Evolutionary conservation across 306 rosid genomes (phyloP), one percentile per base, ranked within the genome.

Genomic region (Fragaria ananassa): DNA sequence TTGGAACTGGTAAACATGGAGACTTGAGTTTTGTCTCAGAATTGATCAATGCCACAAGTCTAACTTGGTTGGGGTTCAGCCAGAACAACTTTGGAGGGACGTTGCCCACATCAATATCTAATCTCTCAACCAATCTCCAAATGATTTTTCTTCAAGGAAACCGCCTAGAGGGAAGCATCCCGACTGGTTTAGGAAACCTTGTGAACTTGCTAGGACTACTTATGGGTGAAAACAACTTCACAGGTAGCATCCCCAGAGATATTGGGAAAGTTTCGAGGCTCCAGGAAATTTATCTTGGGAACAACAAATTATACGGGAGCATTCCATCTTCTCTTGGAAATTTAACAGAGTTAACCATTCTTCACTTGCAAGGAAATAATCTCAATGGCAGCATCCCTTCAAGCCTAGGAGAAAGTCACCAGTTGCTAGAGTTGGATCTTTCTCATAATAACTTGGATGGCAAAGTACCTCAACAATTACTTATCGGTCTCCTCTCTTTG

Each of bases 301-400:
- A 9, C 46, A 64, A 64, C 46, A 6, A 63, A 15, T 34, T 63
- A 6, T 63, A 12, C 0, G 68, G 45, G 2, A 34, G 45, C 5
- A 63, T 63, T 63, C 68, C 44, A 34, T 63, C 68, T 6, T 63
- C 68, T 63, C 25, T 63, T 34, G 68, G 23, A 63, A 63, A 63
- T 63, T 63, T 63, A 63, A 31, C 68, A 1, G 0, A 7, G 23
- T 6, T 34, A 34, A 17, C 0, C 23, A 0, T 0, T 31, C 68
- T 63, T 2, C 0, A 17, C 10, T 34, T 63, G 44, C 4, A 34
- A 1, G 23, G 13, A 17, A 63, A 63, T 17, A 31, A 63, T 31
- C 68, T 63, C 2, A 63, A 3, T 15, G 44, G 44, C 5, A 62
- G 21, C 11, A 31, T 31, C 23, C 44, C 68, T 29, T 62, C 21